Percentiles rank a stretch among this genome's conserved stretches.
Conservation (phyloP, 176 grass and related monocot genomes). For the Oropetium thomaeum region DNA sequence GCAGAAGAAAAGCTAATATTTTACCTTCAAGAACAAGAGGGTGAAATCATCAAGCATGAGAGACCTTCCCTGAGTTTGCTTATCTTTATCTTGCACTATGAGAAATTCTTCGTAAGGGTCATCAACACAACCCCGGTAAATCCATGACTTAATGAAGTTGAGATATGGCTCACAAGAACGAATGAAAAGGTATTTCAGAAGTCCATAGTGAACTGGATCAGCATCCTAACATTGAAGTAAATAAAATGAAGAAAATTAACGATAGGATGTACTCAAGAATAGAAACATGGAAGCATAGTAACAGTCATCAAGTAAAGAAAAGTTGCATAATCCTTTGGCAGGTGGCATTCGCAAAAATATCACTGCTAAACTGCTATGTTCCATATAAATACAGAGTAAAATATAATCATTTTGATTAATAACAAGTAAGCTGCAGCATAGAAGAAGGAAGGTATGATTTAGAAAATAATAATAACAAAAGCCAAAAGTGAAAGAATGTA, state of each 20-base stretch:
- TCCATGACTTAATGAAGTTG: conserved; percentile 95
- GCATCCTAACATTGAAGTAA: conserved; percentile 64
- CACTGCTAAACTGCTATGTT: not conserved
- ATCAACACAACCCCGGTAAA: conserved; percentile 70
- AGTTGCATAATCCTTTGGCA: not conserved
- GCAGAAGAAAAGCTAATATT: conserved; percentile 22
- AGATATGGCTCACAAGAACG: conserved; percentile 80
- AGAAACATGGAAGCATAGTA: not conserved
- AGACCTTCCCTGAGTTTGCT: conserved; percentile 30
- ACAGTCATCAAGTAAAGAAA: not conserved
- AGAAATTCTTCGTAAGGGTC: conserved; percentile 95
- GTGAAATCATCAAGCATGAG: conserved; percentile 31
- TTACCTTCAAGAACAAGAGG: conserved; percentile 64
- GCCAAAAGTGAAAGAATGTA: not conserved
- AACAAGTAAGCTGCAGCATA: conserved; percentile 24
- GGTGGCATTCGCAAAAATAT: not conserved
- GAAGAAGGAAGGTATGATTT: not conserved
- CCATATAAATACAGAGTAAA: not conserved
- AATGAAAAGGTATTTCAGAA: conserved; percentile 88
- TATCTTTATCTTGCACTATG: conserved; percentile 37
- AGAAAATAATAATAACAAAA: not conserved
- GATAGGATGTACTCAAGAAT: conserved; percentile 3
- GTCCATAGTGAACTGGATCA: conserved; percentile 76
- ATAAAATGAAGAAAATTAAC: conserved; percentile 33
- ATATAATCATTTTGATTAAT: not conserved